Conservation (phyloP, 148 eudicot species). For the Camellia granthamiana region DNA sequence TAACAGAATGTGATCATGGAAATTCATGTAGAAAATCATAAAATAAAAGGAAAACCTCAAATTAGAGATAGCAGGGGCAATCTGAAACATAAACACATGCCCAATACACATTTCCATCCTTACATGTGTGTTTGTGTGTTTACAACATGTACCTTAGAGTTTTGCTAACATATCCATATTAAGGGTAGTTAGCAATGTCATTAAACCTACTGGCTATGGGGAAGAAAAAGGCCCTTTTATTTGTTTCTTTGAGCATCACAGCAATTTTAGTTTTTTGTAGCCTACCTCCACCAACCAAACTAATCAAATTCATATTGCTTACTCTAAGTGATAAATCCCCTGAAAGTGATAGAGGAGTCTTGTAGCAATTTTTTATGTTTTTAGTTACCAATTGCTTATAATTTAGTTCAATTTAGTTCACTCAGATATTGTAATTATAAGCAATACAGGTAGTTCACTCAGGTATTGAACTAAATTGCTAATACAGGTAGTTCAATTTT, state of each 20-base stretch:
- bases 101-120: not conserved
- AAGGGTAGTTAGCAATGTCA: not conserved
- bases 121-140: not conserved
- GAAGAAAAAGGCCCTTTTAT: not conserved
- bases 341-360: too few relatives aligned
- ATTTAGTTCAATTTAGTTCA: too few relatives aligned
- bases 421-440: too few relatives aligned
- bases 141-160: not conserved
- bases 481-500: too few relatives aligned
- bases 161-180: not conserved
- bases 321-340: too few relatives aligned
- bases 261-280: not conserved
- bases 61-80: too few relatives aligned
- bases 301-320: too few relatives aligned
- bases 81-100: not conserved
- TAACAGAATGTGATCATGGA: not conserved
- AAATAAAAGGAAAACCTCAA: not conserved
- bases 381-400: too few relatives aligned
- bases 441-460: too few relatives aligned
- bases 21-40: not conserved
- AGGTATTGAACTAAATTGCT: too few relatives aligned
- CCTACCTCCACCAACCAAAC: not conserved
- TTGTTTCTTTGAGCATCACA: not conserved
- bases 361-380: too few relatives aligned
- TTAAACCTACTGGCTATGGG: not conserved